Percentiles rank a stretch among this genome's conserved stretches.
Evolutionary conservation across 768 basidiomycete genomes (phyloP).

Genomic region (Hemileccinum impolitum): DNA sequence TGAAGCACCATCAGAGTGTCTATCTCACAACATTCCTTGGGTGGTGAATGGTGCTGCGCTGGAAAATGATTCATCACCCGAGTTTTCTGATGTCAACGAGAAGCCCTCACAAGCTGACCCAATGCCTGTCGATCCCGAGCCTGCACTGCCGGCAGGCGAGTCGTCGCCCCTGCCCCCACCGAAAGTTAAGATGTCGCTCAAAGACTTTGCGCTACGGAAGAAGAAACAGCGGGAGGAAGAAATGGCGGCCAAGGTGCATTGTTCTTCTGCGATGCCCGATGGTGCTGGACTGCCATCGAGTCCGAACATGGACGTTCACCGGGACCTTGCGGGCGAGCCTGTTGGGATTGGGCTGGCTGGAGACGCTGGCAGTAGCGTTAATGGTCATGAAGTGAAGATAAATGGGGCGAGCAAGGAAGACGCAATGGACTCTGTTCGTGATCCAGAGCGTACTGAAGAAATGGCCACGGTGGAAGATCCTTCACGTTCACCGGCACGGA

Average conservation of each 20-base stretch:
- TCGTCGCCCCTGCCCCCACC: conserved; percentile 37
- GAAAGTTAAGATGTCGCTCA: conserved; percentile 54
- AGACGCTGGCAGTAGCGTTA: not conserved
- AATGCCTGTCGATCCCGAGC: conserved; percentile 6
- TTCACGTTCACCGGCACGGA: not conserved
- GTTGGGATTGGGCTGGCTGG: not conserved
- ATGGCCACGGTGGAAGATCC: not conserved
- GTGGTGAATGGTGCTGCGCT: not conserved
- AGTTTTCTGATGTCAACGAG: conserved; percentile 1
- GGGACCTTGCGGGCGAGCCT: conserved; percentile 13
- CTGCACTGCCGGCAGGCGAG: conserved; percentile 8
- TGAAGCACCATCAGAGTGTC: not conserved
- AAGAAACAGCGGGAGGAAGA: conserved; percentile 51
- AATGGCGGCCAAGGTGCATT: conserved; percentile 27
- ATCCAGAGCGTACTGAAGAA: not conserved
- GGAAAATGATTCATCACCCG: not conserved
- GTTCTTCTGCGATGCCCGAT: conserved; percentile 22
- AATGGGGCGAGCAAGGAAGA: conserved; percentile 2
- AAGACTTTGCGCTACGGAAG: conserved; percentile 55
- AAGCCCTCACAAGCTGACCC: conserved; percentile 6
- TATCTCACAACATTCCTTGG: not conserved
- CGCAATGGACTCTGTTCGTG: not conserved
- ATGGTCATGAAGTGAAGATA: conserved; percentile 12
- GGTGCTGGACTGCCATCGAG: conserved; percentile 15
- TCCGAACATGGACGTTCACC: conserved; percentile 16